Evolutionary conservation across 2,329 filamentous ascomycete species (phyloP), one percentile per base, ranked within the genome.

Genomic region (Phyllosticta ampelicida): DNA sequence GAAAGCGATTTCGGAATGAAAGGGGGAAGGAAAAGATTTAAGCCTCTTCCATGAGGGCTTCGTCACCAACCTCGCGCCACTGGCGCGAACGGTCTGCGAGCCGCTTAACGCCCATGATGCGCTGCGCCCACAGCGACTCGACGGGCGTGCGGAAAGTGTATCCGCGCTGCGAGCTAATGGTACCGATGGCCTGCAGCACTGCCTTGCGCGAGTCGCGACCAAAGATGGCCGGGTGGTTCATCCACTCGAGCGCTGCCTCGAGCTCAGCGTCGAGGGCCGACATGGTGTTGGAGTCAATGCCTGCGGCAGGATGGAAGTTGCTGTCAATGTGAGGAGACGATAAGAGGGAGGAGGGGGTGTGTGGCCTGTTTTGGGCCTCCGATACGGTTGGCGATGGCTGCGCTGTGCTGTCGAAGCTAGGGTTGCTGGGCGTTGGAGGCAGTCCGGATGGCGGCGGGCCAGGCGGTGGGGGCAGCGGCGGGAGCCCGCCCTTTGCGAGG

Each of bases 201-300:
- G 92, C 90, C 76, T 99, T 99, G 66, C 94, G 86, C 60, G 89
- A 94, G 70, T 99, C 94, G 44, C 94, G 85, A 9, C 88, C 86
- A 70, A 99, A 99, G 1, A 97, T 89, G 1, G 91, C 91, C 1
- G 94, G 94, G 68, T 99, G 94, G 69, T 87, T 90, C 72, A 99
- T 97, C 94, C 94, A 99, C 73, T 99, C 94, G 16, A 99, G 77
- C 54, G 88, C 89, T 30, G 88, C 83, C 70, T 96, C 90, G 30
- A 99, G 81, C 71, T 99, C 94, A 0, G 88, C 83, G 70, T 99
- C 94, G 18, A 99, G 83, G 2, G 94, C 91, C 21, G 84, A 79
- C 66, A 97, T 92, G 0, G 89, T 94, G 36, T 79, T 79, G 5
- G 82, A 75, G 67, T 99, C 94, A 58, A 99, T 92, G n/a, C 90